A percentile compares a stretch with the other conserved stretches of the same genome.
Conservation (phyloP, 495 filamentous ascomycete genomes). For the Neurospora tetrasperma region DNA sequence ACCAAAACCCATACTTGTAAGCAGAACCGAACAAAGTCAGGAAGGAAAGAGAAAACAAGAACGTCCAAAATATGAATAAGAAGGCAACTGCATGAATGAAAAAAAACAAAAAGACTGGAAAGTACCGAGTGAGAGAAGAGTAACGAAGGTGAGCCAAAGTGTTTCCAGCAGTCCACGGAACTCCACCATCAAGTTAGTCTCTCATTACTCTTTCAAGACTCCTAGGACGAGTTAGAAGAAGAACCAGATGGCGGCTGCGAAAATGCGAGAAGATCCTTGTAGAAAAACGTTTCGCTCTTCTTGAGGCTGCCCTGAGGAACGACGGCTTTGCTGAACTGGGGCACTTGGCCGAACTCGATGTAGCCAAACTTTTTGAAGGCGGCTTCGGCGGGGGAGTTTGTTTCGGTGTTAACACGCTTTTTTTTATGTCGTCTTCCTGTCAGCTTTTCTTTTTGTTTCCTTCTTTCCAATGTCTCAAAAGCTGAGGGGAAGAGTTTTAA, state of each 20-base stretch:
- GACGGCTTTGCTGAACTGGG: constrained; percentile 21
- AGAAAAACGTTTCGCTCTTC: constrained; percentile 31
- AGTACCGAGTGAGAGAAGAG: background rate
- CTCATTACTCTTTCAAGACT: background rate
- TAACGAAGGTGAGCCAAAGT: no score
- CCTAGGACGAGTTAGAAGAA: background rate
- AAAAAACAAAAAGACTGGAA: background rate
- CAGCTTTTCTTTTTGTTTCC: background rate
- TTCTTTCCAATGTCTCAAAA: background rate
- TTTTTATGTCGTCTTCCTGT: background rate
- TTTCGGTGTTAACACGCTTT: constrained; percentile 26
- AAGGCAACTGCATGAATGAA: no score
- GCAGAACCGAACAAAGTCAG: no score
- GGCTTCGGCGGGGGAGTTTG: constrained; percentile 24
- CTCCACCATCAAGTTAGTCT: background rate
- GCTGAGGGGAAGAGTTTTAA: background rate
- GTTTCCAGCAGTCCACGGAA: no score
- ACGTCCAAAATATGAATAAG: background rate
- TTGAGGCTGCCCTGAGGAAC: constrained; percentile 11
- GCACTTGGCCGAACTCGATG: constrained; percentile 27
- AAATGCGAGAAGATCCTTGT: constrained; percentile 23
- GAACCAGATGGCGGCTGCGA: background rate
- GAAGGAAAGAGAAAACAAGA: background rate
- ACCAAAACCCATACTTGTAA: no score
- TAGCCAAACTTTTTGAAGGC: constrained; percentile 29